A percentile compares a stretch with the other conserved stretches of the same genome.
These are phyloP conservation scores for Yamadazyma laniorum DNA, from an alignment of 805 yeast species.

Conservation along the genomic window DNA sequence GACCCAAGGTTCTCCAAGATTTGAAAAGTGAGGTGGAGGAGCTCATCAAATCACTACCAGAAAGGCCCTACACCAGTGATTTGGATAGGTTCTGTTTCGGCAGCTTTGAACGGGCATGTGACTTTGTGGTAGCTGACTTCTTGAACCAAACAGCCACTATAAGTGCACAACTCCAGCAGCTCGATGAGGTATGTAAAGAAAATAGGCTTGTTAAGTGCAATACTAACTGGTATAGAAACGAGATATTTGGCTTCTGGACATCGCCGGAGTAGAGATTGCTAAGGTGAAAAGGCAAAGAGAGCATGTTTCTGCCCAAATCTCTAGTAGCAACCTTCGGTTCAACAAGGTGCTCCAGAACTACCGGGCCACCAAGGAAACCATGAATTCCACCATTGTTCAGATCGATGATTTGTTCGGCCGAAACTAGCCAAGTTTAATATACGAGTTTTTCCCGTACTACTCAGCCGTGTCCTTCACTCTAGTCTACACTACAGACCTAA, in stretches of 20 bases:
- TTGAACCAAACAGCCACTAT: background rate
- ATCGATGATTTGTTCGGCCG: background rate
- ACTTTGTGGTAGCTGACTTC: background rate
- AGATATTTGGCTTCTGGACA: background rate
- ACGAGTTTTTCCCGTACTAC: no score
- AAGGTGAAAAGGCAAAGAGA: background rate
- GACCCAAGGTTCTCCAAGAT: background rate
- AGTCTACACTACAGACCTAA: no score
- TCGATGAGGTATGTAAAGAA: slow-evolving; percentile 1
- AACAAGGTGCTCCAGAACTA: background rate
- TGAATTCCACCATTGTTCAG: background rate
- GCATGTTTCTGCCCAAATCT: background rate
- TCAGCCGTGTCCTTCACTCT: no score
- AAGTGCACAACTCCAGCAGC: background rate
- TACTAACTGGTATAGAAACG: no score
- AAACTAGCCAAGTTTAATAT: background rate
- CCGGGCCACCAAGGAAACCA: background rate
- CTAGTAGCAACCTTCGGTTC: background rate
- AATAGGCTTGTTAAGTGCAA: no score
- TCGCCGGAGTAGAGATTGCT: background rate
- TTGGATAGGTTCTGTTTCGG: background rate
- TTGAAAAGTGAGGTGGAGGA: background rate
- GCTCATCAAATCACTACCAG: background rate
- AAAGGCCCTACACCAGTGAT: background rate
- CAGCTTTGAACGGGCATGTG: background rate